Evolutionary conservation across 352 stramenopile genomes (phyloP).

Genomic region (Pythium chondricola): DNA sequence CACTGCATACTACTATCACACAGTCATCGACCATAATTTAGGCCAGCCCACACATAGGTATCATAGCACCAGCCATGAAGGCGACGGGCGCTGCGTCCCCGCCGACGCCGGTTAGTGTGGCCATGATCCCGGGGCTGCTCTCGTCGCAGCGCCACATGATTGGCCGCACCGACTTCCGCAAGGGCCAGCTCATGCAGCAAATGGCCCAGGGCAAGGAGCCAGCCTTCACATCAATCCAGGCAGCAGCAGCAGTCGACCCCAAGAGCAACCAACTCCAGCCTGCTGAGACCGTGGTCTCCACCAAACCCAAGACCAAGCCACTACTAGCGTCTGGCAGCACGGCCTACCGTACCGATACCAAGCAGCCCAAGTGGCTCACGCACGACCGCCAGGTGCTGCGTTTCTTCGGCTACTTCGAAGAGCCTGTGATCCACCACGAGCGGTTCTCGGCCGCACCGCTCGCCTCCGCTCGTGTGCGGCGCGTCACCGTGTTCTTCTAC

Average conservation of each 20-base stretch:
- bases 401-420: conserved; percentile 88
- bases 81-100: background rate
- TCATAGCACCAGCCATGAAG: background rate
- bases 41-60: too few relatives aligned
- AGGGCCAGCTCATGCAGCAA: conserved; percentile 52
- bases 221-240: background rate
- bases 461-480: conserved; percentile 27
- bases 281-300: background rate
- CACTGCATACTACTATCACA: too few relatives aligned
- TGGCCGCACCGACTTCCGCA: conserved; percentile 43
- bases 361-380: conserved; percentile 59
- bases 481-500: conserved; percentile 79
- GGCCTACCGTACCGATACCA: conserved; percentile 40
- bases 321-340: conserved; percentile 19
- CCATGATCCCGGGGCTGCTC: conserved; percentile 50
- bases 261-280: conserved; percentile 17
- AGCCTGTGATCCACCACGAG: conserved; percentile 37
- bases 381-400: conserved; percentile 81
- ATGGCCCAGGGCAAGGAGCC: conserved; percentile 49
- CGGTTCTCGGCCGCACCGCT: conserved; percentile 2
- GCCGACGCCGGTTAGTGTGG: conserved; percentile 8
- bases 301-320: background rate
- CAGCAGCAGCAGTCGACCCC: conserved; percentile 1
- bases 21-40: too few relatives aligned
- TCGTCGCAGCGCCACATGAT: conserved; percentile 46